Evolutionary conservation across 2,329 filamentous ascomycete genomes (phyloP), one percentile per base, ranked within the genome.

Genomic region (Ceratocystis colombiana): DNA sequence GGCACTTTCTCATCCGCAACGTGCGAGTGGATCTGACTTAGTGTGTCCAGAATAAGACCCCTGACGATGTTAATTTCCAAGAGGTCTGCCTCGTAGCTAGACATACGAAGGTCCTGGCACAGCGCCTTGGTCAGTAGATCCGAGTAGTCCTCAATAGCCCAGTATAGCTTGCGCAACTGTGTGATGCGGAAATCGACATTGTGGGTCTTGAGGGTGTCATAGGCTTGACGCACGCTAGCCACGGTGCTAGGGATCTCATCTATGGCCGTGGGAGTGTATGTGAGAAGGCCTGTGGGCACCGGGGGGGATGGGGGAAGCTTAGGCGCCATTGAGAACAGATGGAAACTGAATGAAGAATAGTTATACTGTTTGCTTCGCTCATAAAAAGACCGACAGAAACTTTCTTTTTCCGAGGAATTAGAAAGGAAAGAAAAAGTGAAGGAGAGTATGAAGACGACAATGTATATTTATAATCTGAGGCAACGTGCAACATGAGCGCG

Each of bases 81-180:
- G 45, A 94, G 71, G 71, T 84, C 79, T 37, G 88, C 79, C 79
- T 97, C 94, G 74, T 86, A 90, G 44, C 78, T 75, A 67, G 86
- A 82, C 79, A 96, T 96, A 74, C 84, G 82, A 70, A 97, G 78
- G 73, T 99, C 94, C 71, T 83, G 80, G 73, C 83, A 81, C 73
- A 90, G 83, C 25, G 93, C 90, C 74, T 90, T 88, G 70, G 84
- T 74, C 68, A 97, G 81, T 71, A 87, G 82, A 59, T 84, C 79
- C 66, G 86, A 82, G 74, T 89, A 87, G 79, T 97, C 93, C 70
- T 85, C 85, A 70, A 96, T 75, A 6, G 84, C 91, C 94, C 94
- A 97, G 80, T 96, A 97, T 66, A 97, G 86, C 81, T 91, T 93
- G 71, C 92, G 88, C 68, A 99, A 84, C 80, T 97, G 94, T 65